A percentile compares a stretch with the other conserved stretches of the same genome.
Conservation (phyloP, 257 asterid genomes). For the Gynochthodes officinalis region DNA sequence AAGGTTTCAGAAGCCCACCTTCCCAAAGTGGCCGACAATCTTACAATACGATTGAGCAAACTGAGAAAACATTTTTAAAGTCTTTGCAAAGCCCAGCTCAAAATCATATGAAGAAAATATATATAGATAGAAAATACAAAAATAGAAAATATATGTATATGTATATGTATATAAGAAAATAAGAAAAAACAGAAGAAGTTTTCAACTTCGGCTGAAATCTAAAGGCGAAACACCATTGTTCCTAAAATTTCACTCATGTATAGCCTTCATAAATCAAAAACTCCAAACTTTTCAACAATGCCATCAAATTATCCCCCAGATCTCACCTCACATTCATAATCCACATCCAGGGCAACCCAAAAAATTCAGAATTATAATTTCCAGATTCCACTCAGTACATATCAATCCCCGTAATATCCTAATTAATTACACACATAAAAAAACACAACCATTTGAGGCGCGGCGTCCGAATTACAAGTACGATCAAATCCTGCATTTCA, state of each 20-base stretch:
- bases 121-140: too few species aligned
- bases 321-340: slow-evolving; percentile 25
- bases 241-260: neutral
- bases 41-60: slow-evolving; percentile 2
- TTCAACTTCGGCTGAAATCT: slow-evolving; percentile 1
- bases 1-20: neutral
- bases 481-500: too few species aligned
- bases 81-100: neutral
- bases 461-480: too few species aligned
- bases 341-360: slow-evolving; percentile 5
- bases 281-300: slow-evolving; percentile 25
- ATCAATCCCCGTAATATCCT: neutral
- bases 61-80: too few species aligned
- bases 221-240: neutral
- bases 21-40: neutral
- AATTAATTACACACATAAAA: neutral
- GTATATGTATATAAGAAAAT: neutral
- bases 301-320: slow-evolving; percentile 22
- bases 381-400: neutral
- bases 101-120: neutral
- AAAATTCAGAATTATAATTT: neutral
- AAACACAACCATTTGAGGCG: too few species aligned
- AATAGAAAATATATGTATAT: too few species aligned
- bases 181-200: neutral
- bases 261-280: neutral